Conservation (phyloP, 2,329 filamentous ascomycete species). For the Talaromyces pinophilus region DNA sequence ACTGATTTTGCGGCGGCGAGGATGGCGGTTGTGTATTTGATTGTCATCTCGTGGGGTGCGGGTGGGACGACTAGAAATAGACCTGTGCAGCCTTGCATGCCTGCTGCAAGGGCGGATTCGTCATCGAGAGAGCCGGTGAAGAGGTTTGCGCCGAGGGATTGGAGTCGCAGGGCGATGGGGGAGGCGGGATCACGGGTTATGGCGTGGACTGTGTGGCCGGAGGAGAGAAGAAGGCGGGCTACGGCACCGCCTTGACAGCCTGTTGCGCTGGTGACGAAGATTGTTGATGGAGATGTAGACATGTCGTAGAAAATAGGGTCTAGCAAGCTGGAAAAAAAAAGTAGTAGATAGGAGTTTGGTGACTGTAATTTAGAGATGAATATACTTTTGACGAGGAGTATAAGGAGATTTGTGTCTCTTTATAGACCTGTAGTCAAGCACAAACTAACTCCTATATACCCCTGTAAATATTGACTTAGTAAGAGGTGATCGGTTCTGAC, state of each 20-base stretch:
- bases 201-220: constrained; percentile 35
- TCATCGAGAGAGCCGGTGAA: constrained; percentile 37
- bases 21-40: constrained; percentile 32
- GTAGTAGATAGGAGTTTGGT: not conserved
- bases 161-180: constrained; percentile 31
- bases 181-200: constrained; percentile 36
- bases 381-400: not conserved
- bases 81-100: constrained; percentile 34
- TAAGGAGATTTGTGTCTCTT: no score
- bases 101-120: constrained; percentile 30
- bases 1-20: constrained; percentile 31
- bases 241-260: constrained; percentile 37
- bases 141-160: constrained; percentile 33
- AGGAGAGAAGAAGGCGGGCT: constrained; percentile 31
- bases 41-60: constrained; percentile 25
- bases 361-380: not conserved
- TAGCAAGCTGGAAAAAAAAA: not conserved
- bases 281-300: constrained; percentile 20
- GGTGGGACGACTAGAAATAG: constrained; percentile 33
- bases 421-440: no score
- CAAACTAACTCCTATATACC: no score
- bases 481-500: no score
- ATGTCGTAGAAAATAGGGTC: constrained; percentile 6
- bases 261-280: constrained; percentile 35
- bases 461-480: no score